phyloP scores from a whole-genome alignment of 257 asterid species.

The Nicotiana attenuata region DNA sequence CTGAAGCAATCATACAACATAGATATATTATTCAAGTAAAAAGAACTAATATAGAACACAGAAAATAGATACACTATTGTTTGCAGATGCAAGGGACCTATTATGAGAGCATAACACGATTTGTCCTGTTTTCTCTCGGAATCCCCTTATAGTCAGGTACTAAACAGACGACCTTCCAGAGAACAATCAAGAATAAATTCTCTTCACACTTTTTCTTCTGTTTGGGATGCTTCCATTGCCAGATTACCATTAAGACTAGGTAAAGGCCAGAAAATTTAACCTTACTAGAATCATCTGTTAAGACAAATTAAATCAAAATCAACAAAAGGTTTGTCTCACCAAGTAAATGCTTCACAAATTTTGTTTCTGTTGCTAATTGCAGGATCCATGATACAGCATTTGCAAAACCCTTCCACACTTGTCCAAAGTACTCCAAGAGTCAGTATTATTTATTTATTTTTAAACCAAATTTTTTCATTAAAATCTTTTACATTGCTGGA shows the following conservation, averaged over 20 bases:
- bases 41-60: not conserved
- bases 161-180: not conserved
- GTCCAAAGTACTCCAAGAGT: not conserved
- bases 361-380: not conserved
- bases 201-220: not conserved
- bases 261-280: not conserved
- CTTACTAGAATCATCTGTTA: not conserved
- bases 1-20: constrained; percentile 24
- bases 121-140: not conserved
- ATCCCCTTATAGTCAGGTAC: not conserved
- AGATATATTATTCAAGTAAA: not conserved
- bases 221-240: not conserved
- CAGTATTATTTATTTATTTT: not conserved
- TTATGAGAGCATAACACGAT: not conserved
- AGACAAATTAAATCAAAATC: not conserved
- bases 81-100: not conserved
- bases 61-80: not conserved
- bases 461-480: not conserved
- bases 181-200: not conserved
- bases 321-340: not conserved
- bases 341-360: not conserved
- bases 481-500: not conserved
- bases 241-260: not conserved
- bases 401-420: not conserved
- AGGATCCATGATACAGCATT: not conserved